These are phyloP conservation scores for Xylaria intraflava DNA, from an alignment of 495 filamentous ascomycete species.

Conservation along the genomic window DNA sequence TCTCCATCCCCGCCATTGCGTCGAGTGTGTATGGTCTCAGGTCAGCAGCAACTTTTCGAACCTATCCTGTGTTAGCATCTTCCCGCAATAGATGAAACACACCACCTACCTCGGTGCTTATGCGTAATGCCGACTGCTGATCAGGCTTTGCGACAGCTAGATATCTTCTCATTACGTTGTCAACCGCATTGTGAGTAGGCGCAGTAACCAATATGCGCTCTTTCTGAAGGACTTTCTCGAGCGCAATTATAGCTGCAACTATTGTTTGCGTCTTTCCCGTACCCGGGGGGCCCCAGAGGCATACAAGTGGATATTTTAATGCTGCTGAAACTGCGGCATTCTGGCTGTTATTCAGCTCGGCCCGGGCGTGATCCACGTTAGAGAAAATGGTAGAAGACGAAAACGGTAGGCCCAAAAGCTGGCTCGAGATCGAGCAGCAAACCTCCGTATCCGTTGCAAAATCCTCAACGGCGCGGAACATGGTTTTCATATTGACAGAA, in stretches of 20 bases:
- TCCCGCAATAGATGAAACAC: not conserved
- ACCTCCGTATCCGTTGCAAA: constrained; percentile 24
- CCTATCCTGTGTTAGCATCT: constrained; percentile 14
- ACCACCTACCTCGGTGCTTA: constrained; percentile 41
- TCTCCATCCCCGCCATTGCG: constrained; percentile 42
- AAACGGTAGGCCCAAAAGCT: constrained; percentile 21
- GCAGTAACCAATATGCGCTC: constrained; percentile 40
- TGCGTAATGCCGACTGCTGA: constrained; percentile 25
- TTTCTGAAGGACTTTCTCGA: constrained; percentile 23
- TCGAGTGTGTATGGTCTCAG: constrained; percentile 42
- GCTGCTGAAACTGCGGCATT: constrained; percentile 36
- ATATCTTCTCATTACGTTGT: constrained; percentile 45
- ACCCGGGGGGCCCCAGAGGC: constrained; percentile 48
- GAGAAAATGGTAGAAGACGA: not conserved
- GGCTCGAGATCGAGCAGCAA: constrained; percentile 27
- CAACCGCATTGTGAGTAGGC: constrained; percentile 48
- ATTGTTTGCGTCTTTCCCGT: constrained; percentile 50
- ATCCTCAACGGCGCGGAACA: constrained; percentile 37
- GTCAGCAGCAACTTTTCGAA: constrained; percentile 39
- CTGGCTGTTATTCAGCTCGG: constrained; percentile 39
- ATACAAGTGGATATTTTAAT: constrained; percentile 31
- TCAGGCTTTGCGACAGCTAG: constrained; percentile 15
- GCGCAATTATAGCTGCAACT: constrained; percentile 36
- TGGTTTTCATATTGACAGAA: constrained; percentile 41
- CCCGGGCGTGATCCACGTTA: constrained; percentile 1